Evolutionary conservation across 129 eudicot genomes (phyloP).

Genomic region (Chrysanthemum makinoi): DNA sequence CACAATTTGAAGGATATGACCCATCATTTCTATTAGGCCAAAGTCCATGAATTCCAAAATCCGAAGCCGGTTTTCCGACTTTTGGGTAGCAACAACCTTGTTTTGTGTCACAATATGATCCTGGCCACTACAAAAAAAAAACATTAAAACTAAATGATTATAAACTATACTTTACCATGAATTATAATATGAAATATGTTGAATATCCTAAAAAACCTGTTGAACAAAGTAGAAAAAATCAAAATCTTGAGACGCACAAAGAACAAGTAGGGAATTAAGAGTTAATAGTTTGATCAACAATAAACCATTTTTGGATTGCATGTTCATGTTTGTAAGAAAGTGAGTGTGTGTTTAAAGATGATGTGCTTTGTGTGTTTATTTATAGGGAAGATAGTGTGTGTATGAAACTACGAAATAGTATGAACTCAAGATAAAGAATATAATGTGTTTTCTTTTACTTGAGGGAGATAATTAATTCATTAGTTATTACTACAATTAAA

Average conservation of each 20-base stretch:
- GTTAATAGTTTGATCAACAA: slow-evolving; percentile 35
- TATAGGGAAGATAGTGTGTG: background rate
- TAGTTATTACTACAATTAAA: too few relatives aligned
- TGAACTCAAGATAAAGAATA: too few relatives aligned
- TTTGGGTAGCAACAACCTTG: slow-evolving; percentile 73
- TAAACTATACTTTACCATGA: too few relatives aligned
- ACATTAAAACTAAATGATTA: background rate
- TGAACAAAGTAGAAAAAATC: slow-evolving; percentile 88
- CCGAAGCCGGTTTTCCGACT: slow-evolving; percentile 62
- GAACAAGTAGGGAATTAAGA: slow-evolving; percentile 27
- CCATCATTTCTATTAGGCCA: slow-evolving; percentile 85
- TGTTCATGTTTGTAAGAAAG: slow-evolving; percentile 16
- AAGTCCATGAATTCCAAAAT: slow-evolving; percentile 82
- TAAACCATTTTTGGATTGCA: slow-evolving; percentile 15
- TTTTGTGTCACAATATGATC: slow-evolving; percentile 68
- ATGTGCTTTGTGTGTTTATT: background rate
- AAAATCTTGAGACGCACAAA: slow-evolving; percentile 44
- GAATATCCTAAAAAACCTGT: slow-evolving; percentile 37
- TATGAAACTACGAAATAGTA: too few relatives aligned
- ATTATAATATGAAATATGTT: too few relatives aligned
- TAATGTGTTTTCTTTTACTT: too few relatives aligned
- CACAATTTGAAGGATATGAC: slow-evolving; percentile 69
- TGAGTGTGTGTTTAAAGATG: slow-evolving; percentile 9
- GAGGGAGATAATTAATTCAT: too few relatives aligned
- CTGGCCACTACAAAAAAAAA: slow-evolving; percentile 68